Percentiles rank a stretch among this genome's conserved stretches.
phyloP scores from a whole-genome alignment of 805 yeast species.

The Blastobotrys muscicola region DNA sequence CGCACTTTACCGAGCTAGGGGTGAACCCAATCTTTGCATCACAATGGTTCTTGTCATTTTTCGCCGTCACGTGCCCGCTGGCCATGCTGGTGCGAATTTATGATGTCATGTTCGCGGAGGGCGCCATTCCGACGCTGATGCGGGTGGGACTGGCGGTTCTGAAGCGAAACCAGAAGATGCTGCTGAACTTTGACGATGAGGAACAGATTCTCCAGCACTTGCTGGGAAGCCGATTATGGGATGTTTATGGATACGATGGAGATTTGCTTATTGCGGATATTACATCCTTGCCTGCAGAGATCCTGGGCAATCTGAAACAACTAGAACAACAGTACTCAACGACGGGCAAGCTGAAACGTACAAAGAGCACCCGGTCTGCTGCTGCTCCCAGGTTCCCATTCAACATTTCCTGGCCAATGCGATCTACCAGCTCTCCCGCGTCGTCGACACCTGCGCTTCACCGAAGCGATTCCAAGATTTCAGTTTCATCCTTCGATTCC shows the following conservation, averaged over 20 bases:
- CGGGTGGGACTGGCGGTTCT: conserved; percentile 47
- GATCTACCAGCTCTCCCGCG: neutral
- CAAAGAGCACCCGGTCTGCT: neutral
- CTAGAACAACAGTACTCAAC: conserved; percentile 4
- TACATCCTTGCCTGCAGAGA: conserved; percentile 3
- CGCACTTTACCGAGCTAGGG: conserved; percentile 38
- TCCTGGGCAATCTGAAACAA: conserved; percentile 13
- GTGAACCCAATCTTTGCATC: conserved; percentile 39
- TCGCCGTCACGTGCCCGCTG: conserved; percentile 52
- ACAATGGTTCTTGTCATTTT: conserved; percentile 59
- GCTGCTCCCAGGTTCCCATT: neutral
- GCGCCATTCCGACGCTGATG: conserved; percentile 43
- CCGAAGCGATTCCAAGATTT: conserved; percentile 1
- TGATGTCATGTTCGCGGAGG: conserved; percentile 47
- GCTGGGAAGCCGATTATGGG: conserved; percentile 35
- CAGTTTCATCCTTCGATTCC: conserved; percentile 4
- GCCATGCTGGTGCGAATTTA: conserved; percentile 39
- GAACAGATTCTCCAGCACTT: conserved; percentile 34
- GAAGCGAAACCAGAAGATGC: conserved; percentile 35
- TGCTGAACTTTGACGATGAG: conserved; percentile 30
- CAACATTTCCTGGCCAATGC: neutral
- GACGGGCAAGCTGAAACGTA: neutral
- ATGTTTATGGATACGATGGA: conserved; percentile 31
- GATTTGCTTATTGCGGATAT: conserved; percentile 29
- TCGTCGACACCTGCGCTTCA: neutral